Percentiles rank a stretch among this genome's conserved stretches.
Evolutionary conservation across 345 rosid genomes (phyloP).

Genomic region (Aquilaria sinensis): DNA sequence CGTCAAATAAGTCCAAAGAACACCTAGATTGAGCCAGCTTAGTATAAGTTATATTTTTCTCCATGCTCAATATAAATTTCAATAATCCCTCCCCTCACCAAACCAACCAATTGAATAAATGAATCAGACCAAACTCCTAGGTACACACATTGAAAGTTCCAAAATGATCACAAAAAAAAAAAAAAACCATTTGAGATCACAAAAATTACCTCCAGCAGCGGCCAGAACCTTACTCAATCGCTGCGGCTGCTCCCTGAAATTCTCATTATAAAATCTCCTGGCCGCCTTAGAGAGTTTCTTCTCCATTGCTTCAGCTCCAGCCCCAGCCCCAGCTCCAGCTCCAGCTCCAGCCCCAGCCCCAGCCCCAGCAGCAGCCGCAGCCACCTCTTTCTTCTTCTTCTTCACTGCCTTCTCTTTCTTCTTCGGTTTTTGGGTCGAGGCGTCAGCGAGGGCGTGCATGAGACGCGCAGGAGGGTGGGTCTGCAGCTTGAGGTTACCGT

Average conservation of each 20-base stretch:
- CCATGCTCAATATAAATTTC: neutral
- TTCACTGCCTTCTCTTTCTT: slow-evolving; percentile 44
- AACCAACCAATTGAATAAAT: neutral
- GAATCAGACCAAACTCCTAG: too few relatives aligned
- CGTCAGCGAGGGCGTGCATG: slow-evolving; percentile 57
- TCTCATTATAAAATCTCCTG: slow-evolving; percentile 76
- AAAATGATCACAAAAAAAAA: neutral
- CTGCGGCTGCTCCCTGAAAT: slow-evolving; percentile 62
- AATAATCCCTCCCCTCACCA: neutral
- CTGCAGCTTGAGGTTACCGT: slow-evolving; percentile 72
- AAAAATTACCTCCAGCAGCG: slow-evolving; percentile 77
- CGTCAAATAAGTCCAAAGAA: neutral
- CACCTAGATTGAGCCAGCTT: neutral
- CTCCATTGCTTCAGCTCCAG: slow-evolving; percentile 9
- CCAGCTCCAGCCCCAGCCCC: slow-evolving; percentile 9
- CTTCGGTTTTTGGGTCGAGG: slow-evolving; percentile 48
- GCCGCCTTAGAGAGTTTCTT: slow-evolving; percentile 75
- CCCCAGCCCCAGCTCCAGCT: slow-evolving; percentile 7
- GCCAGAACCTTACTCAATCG: slow-evolving; percentile 91
- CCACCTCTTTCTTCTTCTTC: slow-evolving; percentile 30
- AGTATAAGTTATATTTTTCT: neutral
- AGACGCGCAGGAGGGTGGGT: slow-evolving; percentile 60
- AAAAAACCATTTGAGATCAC: neutral
- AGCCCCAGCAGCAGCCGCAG: slow-evolving; percentile 4
- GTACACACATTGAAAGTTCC: too few relatives aligned